Percentiles rank a stretch among this genome's conserved stretches.
phyloP scores from a whole-genome alignment of 2,329 filamentous ascomycete genomes.

The Plectosphaerella plurivora region DNA sequence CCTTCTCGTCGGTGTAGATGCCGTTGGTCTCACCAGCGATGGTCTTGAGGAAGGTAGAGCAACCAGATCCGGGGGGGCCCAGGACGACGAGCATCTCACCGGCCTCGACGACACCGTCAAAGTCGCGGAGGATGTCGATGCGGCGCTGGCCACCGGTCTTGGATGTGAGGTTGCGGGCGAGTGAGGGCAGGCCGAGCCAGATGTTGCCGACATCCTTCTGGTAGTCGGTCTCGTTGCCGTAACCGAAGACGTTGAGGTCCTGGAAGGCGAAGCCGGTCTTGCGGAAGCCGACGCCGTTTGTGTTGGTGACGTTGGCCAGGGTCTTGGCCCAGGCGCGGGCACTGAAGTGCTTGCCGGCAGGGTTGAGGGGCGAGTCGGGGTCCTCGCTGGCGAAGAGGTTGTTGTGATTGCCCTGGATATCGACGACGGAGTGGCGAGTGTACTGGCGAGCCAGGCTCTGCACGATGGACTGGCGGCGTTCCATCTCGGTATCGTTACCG shows the following conservation, averaged over 20 bases:
- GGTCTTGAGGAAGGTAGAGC: slow-evolving; percentile 61
- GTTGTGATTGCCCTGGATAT: slow-evolving; percentile 16
- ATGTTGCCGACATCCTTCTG: slow-evolving; percentile 35
- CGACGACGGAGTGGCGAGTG: slow-evolving; percentile 12
- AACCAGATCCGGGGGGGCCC: slow-evolving; percentile 49
- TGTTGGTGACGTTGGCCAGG: slow-evolving; percentile 16
- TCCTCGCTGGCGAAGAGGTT: slow-evolving; percentile 23
- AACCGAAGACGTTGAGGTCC: slow-evolving; percentile 42
- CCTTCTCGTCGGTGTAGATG: slow-evolving; percentile 52
- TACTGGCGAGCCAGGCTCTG: slow-evolving; percentile 16
- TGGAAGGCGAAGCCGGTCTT: slow-evolving; percentile 33
- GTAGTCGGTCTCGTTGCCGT: slow-evolving; percentile 42
- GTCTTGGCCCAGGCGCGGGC: slow-evolving; percentile 33
- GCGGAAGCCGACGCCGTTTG: slow-evolving; percentile 20
- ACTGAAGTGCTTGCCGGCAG: slow-evolving; percentile 43
- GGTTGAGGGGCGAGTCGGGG: slow-evolving; percentile 41
- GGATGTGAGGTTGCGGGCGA: slow-evolving; percentile 17
- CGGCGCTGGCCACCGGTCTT: slow-evolving; percentile 16
- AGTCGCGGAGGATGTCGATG: slow-evolving; percentile 43
- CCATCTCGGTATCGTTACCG: slow-evolving; percentile 10
- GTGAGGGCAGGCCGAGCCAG: slow-evolving; percentile 21
- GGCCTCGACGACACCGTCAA: slow-evolving; percentile 45
- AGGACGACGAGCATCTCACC: slow-evolving; percentile 55
- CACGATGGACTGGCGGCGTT: slow-evolving; percentile 14
- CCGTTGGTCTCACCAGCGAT: slow-evolving; percentile 58